Percentiles rank a stretch among this genome's conserved stretches.
Conservation (phyloP, 495 filamentous ascomycete species). For the Talaromyces liani region DNA sequence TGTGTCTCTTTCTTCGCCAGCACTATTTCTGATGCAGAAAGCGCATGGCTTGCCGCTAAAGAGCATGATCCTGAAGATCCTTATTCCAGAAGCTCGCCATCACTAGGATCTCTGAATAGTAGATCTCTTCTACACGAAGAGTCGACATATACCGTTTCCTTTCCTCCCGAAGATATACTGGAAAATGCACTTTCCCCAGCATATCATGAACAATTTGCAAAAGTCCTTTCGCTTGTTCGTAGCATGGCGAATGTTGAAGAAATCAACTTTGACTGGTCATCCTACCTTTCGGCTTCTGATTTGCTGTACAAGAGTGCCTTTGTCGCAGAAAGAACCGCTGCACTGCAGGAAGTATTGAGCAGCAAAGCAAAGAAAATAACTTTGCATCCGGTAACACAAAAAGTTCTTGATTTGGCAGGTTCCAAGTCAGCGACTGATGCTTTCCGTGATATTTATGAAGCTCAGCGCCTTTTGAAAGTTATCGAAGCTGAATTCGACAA, state of each 20-base stretch:
- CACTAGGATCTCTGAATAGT: background rate
- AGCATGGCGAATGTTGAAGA: conserved; percentile 34
- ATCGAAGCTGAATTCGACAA: conserved; percentile 30
- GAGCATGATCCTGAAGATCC: conserved; percentile 44
- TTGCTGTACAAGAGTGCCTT: conserved; percentile 6
- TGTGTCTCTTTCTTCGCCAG: conserved; percentile 48
- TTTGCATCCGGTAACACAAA: conserved; percentile 49
- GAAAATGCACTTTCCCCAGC: conserved; percentile 28
- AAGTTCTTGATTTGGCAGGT: conserved; percentile 42
- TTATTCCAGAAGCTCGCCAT: conserved; percentile 38
- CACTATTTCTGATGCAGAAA: conserved; percentile 42
- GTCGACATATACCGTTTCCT: conserved; percentile 37
- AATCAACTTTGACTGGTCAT: conserved; percentile 39
- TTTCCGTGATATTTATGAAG: conserved; percentile 4
- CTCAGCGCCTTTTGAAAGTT: conserved; percentile 20
- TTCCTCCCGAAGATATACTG: conserved; percentile 41
- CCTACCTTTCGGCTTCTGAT: conserved; percentile 33
- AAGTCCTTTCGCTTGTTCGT: conserved; percentile 35
- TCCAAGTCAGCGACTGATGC: conserved; percentile 15
- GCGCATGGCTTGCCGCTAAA: conserved; percentile 48
- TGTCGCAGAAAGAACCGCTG: background rate
- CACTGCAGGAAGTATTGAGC: conserved; percentile 35
- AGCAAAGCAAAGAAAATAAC: conserved; percentile 12
- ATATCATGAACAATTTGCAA: conserved; percentile 40
- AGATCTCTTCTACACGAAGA: conserved; percentile 6